phyloP scores from a whole-genome alignment of 805 yeast genomes.

The Wickerhamomyces chaumierensis region DNA sequence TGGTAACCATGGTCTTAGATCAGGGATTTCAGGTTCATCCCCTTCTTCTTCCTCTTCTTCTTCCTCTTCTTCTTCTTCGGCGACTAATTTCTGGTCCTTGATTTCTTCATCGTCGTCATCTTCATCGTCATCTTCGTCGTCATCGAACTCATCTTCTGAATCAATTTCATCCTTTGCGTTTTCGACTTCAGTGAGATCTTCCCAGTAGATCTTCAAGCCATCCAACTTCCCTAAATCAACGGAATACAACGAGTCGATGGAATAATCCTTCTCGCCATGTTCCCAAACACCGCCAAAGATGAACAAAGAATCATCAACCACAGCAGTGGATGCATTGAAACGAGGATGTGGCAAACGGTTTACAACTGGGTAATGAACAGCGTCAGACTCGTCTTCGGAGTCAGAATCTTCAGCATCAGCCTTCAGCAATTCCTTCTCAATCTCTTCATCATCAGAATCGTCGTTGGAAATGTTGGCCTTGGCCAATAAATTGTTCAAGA shows the following conservation, averaged over 20 bases:
- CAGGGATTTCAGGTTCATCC: constrained; percentile 66
- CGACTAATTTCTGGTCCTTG: constrained; percentile 27
- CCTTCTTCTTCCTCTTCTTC: constrained; percentile 54
- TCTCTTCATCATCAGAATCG: constrained; percentile 30
- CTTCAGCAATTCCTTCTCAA: constrained; percentile 38
- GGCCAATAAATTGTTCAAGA: constrained; percentile 61
- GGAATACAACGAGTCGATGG: constrained; percentile 76
- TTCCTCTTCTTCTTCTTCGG: constrained; percentile 42
- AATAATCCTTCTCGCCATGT: constrained; percentile 73
- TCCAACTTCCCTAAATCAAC: constrained; percentile 79
- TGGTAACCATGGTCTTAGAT: constrained; percentile 92
- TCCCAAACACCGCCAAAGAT: constrained; percentile 91
- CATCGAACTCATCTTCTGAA: constrained; percentile 55
- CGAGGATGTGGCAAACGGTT: constrained; percentile 75
- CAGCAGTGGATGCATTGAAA: constrained; percentile 78
- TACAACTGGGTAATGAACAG: constrained; percentile 29
- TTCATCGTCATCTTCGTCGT: constrained; percentile 59
- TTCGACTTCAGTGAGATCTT: constrained; percentile 52
- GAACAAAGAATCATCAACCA: constrained; percentile 71
- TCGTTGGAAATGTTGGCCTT: constrained; percentile 54
- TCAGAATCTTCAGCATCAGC: constrained; percentile 18
- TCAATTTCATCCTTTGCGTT: constrained; percentile 45
- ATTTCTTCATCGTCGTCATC: constrained; percentile 50
- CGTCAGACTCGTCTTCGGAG: constrained; percentile 2
- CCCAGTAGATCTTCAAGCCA: constrained; percentile 87